Base-by-base conservation (phyloP, 768 basidiomycete species). In the Aureoboletus auriporus region DNA sequence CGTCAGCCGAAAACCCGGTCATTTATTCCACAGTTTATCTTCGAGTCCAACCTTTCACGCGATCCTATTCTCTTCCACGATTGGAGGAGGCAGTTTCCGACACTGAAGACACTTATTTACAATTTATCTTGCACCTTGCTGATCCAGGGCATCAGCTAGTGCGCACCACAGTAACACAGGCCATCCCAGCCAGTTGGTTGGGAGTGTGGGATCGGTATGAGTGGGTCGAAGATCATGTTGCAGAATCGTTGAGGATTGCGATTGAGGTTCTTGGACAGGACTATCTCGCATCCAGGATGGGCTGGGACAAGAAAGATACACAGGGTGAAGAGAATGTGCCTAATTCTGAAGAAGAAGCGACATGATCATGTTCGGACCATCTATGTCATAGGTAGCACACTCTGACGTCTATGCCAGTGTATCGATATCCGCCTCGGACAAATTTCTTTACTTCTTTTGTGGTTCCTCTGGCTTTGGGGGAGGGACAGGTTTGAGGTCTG, bases 211-310 rank as follows among this genome's bases (percentile, higher is more conserved):
- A 96, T 60, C 77, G 84, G 54, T 88, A 92, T 64, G 86, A 89
- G 38, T 95, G 96, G 96, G 93, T 98, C 11, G 96, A 99, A 68
- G 94, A 99, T 61, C 66, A 88, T 34, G 79, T 97, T 52, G 94
- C 93, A 5, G 95, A 97, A 59, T 79, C 82, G 0, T 69, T 99
- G 49, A 73, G 90, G 47, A 73, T 91, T 12, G 89, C 86, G 8
- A 82, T 95, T 27, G 94, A 97, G 70, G 81, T 93, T 14, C 72
- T 97, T 51, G 93, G 93, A 2, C 93, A 97, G 68, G 91, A 95
- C 60, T 94, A 94, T 60, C 74, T 94, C 12, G 88, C 85, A 36
- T 76, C 80, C 30, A 73, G 92, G 49, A 93, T 93, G 92, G 84
- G 90, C 2, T 93, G 90, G 87, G 75, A 66, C 9, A 72, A 67